phyloP scores from a whole-genome alignment of 2,329 filamentous ascomycete genomes.

The Neofusicoccum sp. region DNA sequence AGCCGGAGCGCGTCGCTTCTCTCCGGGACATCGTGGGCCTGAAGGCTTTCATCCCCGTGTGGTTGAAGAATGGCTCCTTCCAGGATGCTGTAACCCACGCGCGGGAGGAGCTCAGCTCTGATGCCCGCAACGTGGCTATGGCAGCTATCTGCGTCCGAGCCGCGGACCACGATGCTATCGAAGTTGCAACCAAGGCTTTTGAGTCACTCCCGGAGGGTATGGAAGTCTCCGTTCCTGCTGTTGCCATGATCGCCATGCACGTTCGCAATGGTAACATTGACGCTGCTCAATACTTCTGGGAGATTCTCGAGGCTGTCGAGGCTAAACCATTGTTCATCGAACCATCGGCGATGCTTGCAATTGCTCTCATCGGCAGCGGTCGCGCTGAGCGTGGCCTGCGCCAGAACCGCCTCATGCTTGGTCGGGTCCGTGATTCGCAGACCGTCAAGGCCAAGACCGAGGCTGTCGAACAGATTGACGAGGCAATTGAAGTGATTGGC shows the following conservation, averaged over 20 bases:
- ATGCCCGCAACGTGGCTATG: slow-evolving; percentile 66
- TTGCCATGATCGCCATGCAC: slow-evolving; percentile 84
- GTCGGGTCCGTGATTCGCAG: slow-evolving; percentile 70
- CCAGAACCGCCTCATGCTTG: slow-evolving; percentile 84
- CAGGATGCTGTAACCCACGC: slow-evolving; percentile 75
- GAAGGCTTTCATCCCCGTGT: slow-evolving; percentile 77
- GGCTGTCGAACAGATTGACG: slow-evolving; percentile 79
- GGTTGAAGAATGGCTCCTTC: slow-evolving; percentile 71
- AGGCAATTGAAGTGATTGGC: slow-evolving; percentile 73
- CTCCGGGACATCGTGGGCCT: slow-evolving; percentile 73
- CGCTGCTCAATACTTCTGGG: slow-evolving; percentile 79
- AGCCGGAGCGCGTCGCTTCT: slow-evolving; percentile 55
- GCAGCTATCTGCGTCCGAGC: slow-evolving; percentile 73
- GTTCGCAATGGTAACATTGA: slow-evolving; percentile 80
- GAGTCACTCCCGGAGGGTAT: slow-evolving; percentile 52
- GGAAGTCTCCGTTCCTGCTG: slow-evolving; percentile 58
- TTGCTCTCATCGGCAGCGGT: slow-evolving; percentile 84
- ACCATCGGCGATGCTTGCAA: slow-evolving; percentile 85
- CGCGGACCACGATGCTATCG: slow-evolving; percentile 75
- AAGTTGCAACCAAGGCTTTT: slow-evolving; percentile 64
- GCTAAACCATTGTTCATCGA: slow-evolving; percentile 74
- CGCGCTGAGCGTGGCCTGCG: slow-evolving; percentile 79
- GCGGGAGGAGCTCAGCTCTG: slow-evolving; percentile 60
- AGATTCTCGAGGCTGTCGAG: slow-evolving; percentile 65
- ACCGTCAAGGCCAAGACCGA: slow-evolving; percentile 55